Conservation (phyloP, 164 flowering plant species). For the Echeveria elegans region DNA sequence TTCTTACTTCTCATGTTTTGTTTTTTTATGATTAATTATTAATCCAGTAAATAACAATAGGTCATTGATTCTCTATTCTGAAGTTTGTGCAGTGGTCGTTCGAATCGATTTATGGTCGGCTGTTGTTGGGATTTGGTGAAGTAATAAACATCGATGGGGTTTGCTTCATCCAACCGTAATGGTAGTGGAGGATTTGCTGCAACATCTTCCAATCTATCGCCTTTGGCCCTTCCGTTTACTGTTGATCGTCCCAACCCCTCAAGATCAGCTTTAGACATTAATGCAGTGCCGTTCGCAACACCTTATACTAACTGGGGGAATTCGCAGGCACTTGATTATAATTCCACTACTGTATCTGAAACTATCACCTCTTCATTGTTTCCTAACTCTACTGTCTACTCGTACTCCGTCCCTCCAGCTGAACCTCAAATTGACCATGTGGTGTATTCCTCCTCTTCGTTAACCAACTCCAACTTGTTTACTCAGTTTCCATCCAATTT, state of each 20-base stretch:
- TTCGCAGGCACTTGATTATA: conserved; percentile 8
- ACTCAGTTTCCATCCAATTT: conserved; percentile 5
- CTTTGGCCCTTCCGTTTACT: conserved; percentile 46
- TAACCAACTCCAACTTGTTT: conserved; percentile 9
- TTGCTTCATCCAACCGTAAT: conserved; percentile 25
- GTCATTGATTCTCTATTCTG: no score
- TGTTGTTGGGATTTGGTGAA: neutral
- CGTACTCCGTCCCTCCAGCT: neutral
- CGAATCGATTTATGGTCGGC: neutral
- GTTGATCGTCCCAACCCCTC: conserved; percentile 18
- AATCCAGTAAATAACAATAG: no score
- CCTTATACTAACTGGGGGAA: conserved; percentile 14
- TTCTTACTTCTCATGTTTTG: no score
- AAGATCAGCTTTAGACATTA: conserved; percentile 13
- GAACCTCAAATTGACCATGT: neutral
- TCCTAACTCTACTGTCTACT: conserved; percentile 11
- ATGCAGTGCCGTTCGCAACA: conserved; percentile 16
- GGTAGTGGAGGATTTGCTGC: conserved; percentile 26
- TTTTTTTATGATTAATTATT: no score
- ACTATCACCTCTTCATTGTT: conserved; percentile 5
- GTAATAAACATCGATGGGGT: conserved; percentile 14
- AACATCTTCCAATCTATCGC: conserved; percentile 35
- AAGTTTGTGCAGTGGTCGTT: neutral
- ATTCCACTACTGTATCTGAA: conserved; percentile 9
- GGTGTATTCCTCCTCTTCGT: neutral